These are phyloP conservation scores for Schwanniomyces polymorphus DNA, from an alignment of 805 yeast species.

Conservation along the genomic window DNA sequence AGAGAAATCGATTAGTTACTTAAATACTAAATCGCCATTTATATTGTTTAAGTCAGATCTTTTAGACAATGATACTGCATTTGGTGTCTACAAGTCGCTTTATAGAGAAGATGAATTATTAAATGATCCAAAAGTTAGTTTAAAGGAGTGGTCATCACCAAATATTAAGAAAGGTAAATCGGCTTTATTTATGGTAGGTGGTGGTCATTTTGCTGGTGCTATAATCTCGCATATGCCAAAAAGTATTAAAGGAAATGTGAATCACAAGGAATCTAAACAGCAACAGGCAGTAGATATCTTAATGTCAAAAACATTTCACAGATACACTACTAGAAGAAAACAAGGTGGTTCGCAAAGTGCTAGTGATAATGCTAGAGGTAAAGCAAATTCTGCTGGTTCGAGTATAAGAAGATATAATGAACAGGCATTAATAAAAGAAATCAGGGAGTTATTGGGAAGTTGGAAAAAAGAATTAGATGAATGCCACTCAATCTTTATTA, in stretches of 20 bases:
- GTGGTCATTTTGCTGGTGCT: slow-evolving; percentile 98
- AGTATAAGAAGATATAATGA: slow-evolving; percentile 87
- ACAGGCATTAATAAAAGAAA: slow-evolving; percentile 74
- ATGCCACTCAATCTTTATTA: slow-evolving; percentile 71
- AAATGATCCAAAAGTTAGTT: slow-evolving; percentile 47
- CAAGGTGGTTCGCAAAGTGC: slow-evolving; percentile 98
- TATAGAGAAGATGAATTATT: slow-evolving; percentile 44
- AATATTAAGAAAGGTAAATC: slow-evolving; percentile 43
- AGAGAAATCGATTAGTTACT: slow-evolving; percentile 44
- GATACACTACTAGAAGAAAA: slow-evolving; percentile 94
- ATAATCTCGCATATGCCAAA: slow-evolving; percentile 72
- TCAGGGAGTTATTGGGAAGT: slow-evolving; percentile 59
- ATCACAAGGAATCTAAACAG: slow-evolving; percentile 46
- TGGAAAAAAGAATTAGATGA: slow-evolving; percentile 65
- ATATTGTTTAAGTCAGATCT: slow-evolving; percentile 54
- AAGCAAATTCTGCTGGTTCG: slow-evolving; percentile 96
- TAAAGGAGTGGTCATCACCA: slow-evolving; percentile 37
- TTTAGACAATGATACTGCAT: slow-evolving; percentile 46
- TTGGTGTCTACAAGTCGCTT: slow-evolving; percentile 68
- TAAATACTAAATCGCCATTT: slow-evolving; percentile 72
- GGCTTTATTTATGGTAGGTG: slow-evolving; percentile 91
- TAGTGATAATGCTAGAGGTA: slow-evolving; percentile 87
- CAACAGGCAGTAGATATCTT: slow-evolving; percentile 66
- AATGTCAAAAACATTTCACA: slow-evolving; percentile 83
- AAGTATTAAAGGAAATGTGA: slow-evolving; percentile 55